These are phyloP conservation scores for Colletotrichum tropicale DNA, from an alignment of 2,329 filamentous ascomycete species.

Conservation along the genomic window DNA sequence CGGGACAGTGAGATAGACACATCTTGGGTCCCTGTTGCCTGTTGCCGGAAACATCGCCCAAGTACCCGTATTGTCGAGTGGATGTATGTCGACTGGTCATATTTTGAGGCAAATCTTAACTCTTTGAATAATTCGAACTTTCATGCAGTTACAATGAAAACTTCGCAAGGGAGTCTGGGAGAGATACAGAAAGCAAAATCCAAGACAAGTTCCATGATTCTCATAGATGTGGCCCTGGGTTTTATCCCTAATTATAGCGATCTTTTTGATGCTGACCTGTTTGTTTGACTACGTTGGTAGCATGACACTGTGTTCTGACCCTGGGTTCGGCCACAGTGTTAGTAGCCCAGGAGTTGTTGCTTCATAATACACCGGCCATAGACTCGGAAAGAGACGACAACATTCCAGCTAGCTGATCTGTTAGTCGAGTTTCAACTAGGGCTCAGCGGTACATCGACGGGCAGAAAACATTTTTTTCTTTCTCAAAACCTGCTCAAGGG, in stretches of 20 bases:
- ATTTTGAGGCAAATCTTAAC: neutral
- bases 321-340: neutral
- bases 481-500: too few relatives aligned
- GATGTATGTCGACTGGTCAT: neutral
- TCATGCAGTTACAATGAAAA: neutral
- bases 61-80: accelerated
- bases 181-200: neutral
- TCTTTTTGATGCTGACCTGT: neutral
- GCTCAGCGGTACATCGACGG: accelerated
- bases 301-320: neutral
- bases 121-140: neutral
- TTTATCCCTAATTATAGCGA: too few relatives aligned
- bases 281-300: neutral
- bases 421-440: too few relatives aligned
- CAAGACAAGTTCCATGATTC: neutral
- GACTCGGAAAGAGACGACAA: too few relatives aligned
- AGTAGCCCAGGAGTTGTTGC: neutral
- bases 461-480: too few relatives aligned
- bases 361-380: neutral
- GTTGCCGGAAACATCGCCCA: neutral
- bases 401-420: too few relatives aligned
- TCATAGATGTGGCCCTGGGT: too few relatives aligned
- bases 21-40: neutral
- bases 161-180: neutral
- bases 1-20: neutral